Percentiles rank a stretch among this genome's conserved stretches.
phyloP scores from a whole-genome alignment of 1,284 basidiomycete species.

The Malassezia pachydermatis region DNA sequence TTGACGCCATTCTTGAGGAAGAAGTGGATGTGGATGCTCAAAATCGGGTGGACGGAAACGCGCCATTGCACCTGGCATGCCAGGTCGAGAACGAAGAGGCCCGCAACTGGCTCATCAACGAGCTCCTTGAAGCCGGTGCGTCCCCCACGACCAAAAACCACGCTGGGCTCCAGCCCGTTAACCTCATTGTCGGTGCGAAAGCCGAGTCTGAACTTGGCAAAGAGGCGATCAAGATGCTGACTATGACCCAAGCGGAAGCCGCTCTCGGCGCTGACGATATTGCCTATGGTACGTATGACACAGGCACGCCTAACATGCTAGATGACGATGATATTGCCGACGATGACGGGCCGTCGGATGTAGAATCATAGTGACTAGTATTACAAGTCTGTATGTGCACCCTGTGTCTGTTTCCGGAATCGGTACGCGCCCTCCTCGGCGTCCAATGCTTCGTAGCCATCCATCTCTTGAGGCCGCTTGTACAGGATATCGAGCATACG shows the following conservation, averaged over 20 bases:
- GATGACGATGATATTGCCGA: constrained; percentile 14
- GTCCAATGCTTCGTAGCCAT: constrained; percentile 11
- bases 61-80: constrained; percentile 72
- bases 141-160: constrained; percentile 33
- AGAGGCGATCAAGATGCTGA: constrained; percentile 26
- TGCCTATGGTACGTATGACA: constrained; percentile 19
- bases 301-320: not conserved
- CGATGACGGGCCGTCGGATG: constrained; percentile 6
- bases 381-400: not conserved
- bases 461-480: constrained; percentile 9
- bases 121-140: constrained; percentile 40
- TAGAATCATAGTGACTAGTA: not conserved
- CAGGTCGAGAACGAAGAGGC: constrained; percentile 57
- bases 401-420: constrained; percentile 10
- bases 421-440: constrained; percentile 10
- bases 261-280: constrained; percentile 27
- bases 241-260: constrained; percentile 26
- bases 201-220: constrained; percentile 27
- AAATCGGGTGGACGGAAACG: constrained; percentile 64
- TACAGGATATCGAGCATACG: constrained; percentile 36
- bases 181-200: constrained; percentile 25
- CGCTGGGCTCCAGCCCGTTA: constrained; percentile 36
- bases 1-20: constrained; percentile 38
- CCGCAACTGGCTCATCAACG: constrained; percentile 51
- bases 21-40: constrained; percentile 70